Evolutionary conservation across 148 eudicot genomes (phyloP), one percentile per base, ranked within the genome.

Genomic region (Cornus florida): DNA sequence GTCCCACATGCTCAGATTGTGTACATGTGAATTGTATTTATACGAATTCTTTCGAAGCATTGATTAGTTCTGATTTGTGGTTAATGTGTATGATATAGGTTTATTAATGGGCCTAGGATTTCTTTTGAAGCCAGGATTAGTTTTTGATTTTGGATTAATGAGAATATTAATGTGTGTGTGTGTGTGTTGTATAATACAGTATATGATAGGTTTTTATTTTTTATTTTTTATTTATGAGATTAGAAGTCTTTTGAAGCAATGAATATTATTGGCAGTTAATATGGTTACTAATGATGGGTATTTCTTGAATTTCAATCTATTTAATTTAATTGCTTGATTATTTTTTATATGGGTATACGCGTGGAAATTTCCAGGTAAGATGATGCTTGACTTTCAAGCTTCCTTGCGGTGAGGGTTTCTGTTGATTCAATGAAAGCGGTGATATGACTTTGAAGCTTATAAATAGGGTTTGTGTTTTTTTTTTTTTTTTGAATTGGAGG

Each of bases 321-420:
- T 38, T 32, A 43, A 48, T 41, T 28, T 56, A 35, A 70, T 78
- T 74, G 38, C 38, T 35, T 35, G 38, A 20, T 6, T 28, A 19
- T 3, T 67, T 69, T 80, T 80, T 76, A 53, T 73, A 60, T 70
- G 76, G 78, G 38, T 35, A 39, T 78, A 14, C 53, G n/a, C 50
- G 43, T 77, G 64, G 60, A 24, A 28, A 82, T 43, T 74, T 78
- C 67, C 60, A 75, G 60, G 75, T 76, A 77, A 80, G 75, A 64
- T 71, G 76, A 77, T 71, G 68, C 71, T 86, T 79, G 82, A 83
- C 83, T 86, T 83, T 76, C 84, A 75, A 69, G 28, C 35, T 48
- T 35, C 38, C 19, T 69, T 53, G 11, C 50, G 79, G 64, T 69
- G 50, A 56, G 48, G 38, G 71, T 28, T 28, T 28, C 28, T 28